Conservation (phyloP, 1,284 basidiomycete genomes). For the Bondarzewia mesenterica region DNA sequence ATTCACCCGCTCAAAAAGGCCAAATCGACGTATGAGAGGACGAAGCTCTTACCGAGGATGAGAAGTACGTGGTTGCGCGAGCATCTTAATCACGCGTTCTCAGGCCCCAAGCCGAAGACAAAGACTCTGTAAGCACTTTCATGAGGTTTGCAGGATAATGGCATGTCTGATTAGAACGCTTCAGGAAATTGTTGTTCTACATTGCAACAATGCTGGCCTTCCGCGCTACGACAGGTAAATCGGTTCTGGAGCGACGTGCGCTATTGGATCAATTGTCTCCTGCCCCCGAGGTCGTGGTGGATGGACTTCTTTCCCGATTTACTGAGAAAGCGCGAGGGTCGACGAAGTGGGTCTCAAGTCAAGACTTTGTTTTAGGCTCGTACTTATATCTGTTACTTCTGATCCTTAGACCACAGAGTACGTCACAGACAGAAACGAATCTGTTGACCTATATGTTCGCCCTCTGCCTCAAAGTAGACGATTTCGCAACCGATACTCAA, state of each 20-base stretch:
- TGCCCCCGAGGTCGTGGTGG: conserved; percentile 60
- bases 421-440: conserved; percentile 61
- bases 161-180: neutral
- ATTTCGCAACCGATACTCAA: conserved; percentile 62
- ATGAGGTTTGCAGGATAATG: conserved; percentile 1
- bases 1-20: conserved; percentile 46
- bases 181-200: conserved; percentile 72
- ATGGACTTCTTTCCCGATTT: conserved; percentile 74
- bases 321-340: conserved; percentile 64
- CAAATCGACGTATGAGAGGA: conserved; percentile 38
- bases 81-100: conserved; percentile 40
- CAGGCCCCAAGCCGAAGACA: conserved; percentile 43
- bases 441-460: conserved; percentile 75
- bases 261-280: conserved; percentile 47
- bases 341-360: conserved; percentile 41
- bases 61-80: conserved; percentile 63
- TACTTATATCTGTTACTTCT: too few relatives aligned
- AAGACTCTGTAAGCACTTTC: conserved; percentile 41
- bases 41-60: conserved; percentile 49
- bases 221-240: conserved; percentile 27
- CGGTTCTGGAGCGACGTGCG: conserved; percentile 40
- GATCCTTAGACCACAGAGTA: conserved; percentile 49
- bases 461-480: conserved; percentile 71
- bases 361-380: too few relatives aligned
- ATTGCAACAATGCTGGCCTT: conserved; percentile 73